A percentile compares a stretch with the other conserved stretches of the same genome.
Evolutionary conservation across 1,139 yeast species (phyloP).

Genomic region (Scheffersomyces illinoinensis): DNA sequence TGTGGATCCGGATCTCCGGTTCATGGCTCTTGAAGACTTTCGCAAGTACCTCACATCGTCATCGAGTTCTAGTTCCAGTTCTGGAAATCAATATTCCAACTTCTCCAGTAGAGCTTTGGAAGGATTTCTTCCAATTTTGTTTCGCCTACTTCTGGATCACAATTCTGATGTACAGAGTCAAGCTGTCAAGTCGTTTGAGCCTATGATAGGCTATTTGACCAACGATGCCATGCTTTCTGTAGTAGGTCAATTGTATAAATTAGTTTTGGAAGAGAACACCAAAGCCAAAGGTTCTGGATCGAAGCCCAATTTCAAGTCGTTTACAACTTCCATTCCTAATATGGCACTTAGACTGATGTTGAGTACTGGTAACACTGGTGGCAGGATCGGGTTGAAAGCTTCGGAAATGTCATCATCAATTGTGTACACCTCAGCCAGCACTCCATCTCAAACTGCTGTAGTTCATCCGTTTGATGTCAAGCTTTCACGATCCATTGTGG

Average conservation of each 20-base stretch:
- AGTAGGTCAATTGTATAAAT: conserved; percentile 26
- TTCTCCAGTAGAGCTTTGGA: conserved; percentile 26
- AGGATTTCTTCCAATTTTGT: conserved; percentile 49
- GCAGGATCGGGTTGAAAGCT: neutral
- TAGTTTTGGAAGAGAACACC: conserved; percentile 19
- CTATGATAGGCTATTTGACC: conserved; percentile 32
- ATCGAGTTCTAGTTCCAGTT: neutral
- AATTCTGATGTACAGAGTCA: conserved; percentile 80
- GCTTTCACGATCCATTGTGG: conserved; percentile 20
- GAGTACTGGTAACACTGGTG: conserved; percentile 20
- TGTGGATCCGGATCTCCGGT: conserved; percentile 81
- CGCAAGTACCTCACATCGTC: conserved; percentile 41
- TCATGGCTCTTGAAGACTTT: conserved; percentile 84
- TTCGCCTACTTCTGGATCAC: conserved; percentile 59
- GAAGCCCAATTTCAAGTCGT: conserved; percentile 33
- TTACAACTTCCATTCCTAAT: conserved; percentile 64
- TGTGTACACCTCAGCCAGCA: neutral
- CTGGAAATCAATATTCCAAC: neutral
- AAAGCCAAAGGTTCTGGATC: conserved; percentile 20
- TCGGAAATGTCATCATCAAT: neutral
- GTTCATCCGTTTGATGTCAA: conserved; percentile 12
- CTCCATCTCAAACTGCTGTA: neutral
- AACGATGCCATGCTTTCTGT: conserved; percentile 24
- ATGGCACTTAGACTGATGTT: conserved; percentile 71
- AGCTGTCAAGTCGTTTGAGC: conserved; percentile 62